Percentiles rank a stretch among this genome's conserved stretches.
Conservation (phyloP, 352 stramenopile genomes). For the Phytopythium helicoides region DNA sequence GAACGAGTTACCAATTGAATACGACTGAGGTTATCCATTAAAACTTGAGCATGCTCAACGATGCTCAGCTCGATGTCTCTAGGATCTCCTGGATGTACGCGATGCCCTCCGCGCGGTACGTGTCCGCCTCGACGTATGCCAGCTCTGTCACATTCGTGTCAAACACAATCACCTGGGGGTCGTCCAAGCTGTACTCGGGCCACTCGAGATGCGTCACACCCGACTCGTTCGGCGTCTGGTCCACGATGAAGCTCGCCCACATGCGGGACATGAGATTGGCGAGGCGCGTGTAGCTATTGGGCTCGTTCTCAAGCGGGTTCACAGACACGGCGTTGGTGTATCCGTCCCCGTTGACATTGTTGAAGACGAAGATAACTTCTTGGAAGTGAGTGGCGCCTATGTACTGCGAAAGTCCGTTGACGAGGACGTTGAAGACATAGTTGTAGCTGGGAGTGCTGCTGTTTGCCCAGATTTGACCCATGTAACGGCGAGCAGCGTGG, state of each 20-base stretch:
- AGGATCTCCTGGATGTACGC: conserved; percentile 8
- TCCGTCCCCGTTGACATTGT: conserved; percentile 23
- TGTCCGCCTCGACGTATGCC: conserved; percentile 21
- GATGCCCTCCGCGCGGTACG: conserved; percentile 25
- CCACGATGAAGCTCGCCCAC: conserved; percentile 30
- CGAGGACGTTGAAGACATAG: conserved; percentile 27
- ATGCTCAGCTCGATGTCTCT: no score
- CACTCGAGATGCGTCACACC: conserved; percentile 16
- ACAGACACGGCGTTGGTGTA: conserved; percentile 22
- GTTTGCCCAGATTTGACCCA: conserved; percentile 23
- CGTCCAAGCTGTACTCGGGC: conserved; percentile 21
- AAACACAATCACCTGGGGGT: conserved; percentile 26
- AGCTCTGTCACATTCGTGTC: conserved; percentile 25
- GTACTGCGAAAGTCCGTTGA: conserved; percentile 11
- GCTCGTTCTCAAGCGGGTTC: conserved; percentile 18
- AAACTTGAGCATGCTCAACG: no score
- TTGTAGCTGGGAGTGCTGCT: conserved; percentile 19
- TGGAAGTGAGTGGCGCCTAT: conserved; percentile 19
- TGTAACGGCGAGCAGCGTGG: conserved; percentile 20
- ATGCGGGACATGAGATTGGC: conserved; percentile 25
- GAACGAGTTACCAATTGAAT: no score
- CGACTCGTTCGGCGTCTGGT: conserved; percentile 18
- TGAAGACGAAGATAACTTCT: conserved; percentile 26
- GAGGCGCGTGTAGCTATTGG: conserved; percentile 14
- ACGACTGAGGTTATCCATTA: no score